Base-by-base conservation (phyloP, 441 rosid genomes). In the Kokia cookei region DNA sequence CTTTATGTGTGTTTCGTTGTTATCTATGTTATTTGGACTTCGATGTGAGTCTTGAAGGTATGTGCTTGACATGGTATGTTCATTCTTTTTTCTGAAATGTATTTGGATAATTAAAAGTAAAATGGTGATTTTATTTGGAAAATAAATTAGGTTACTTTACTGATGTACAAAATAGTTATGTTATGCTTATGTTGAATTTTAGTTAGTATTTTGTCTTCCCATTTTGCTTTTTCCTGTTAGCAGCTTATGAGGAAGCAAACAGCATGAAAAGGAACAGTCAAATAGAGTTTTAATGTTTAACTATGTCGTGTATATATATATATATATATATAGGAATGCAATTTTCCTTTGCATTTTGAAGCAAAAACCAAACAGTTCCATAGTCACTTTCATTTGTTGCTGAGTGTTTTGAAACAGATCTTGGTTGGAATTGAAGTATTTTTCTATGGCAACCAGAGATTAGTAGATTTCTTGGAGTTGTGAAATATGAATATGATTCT, bases 401-500 rank as follows among this genome's bases (percentile, higher is more conserved):
- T 22, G 5, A 7, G 19, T 66, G 55, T 24, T 66, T 42, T 47
- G 37, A 1, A 14, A 14, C 55, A 66, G 55, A 24, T 26, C 57
- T 7, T 65, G 8, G 10, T 65, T 71, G 32, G 22, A 42, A 5
- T 42, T 58, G 55, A 71, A 43, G 15, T 5, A 3, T 72, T 72
- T 37, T 59, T 43, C 27, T 72, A 51, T 45, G 24, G 24, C 27
- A 45, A 42, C 37, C 29, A 10, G 67, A 54, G 54, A 10, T 71
- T 71, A 53, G 61, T 35, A 55, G n/a, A 19, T 35, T 62, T 73
- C 59, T 64, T 65, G 61, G 40, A 76, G 50, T 43, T 50, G 2
- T 76, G 53, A 17, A 69, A 35, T 5, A 54, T 55, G 51, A 29
- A 54, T 24, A 15, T 59, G 22, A 11, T 54, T 17, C 24, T 27